phyloP scores from a whole-genome alignment of 352 stramenopile species.

The Phytophthora nicotianae region DNA sequence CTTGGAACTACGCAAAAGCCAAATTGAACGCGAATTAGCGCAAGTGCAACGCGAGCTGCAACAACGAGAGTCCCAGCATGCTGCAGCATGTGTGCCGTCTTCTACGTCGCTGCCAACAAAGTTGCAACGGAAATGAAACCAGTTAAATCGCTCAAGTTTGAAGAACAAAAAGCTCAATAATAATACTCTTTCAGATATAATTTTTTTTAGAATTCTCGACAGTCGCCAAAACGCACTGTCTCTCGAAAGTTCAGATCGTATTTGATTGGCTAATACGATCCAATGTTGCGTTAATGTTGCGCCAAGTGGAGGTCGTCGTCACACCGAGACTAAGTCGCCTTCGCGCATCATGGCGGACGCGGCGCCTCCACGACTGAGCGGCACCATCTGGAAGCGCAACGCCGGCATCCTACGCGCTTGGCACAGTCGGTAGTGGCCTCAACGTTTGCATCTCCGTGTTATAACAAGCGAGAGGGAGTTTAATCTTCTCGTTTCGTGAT shows the following conservation, averaged over 20 bases:
- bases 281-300: constrained; percentile 19
- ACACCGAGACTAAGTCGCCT: constrained; percentile 13
- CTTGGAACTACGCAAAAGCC: constrained; percentile 57
- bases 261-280: not conserved
- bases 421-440: constrained; percentile 45
- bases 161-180: no score
- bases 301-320: constrained; percentile 4
- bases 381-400: constrained; percentile 73
- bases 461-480: not conserved
- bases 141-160: no score
- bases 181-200: no score
- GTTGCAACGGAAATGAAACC: not conserved
- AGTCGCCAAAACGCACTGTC: not conserved
- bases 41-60: constrained; percentile 53
- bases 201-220: no score
- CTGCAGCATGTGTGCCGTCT: not conserved
- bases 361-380: constrained; percentile 37
- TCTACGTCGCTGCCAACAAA: not conserved
- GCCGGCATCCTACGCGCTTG: constrained; percentile 68
- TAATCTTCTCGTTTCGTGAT: constrained; percentile 1
- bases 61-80: constrained; percentile 29
- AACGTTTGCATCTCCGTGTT: not conserved
- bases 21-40: constrained; percentile 61
- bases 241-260: not conserved
- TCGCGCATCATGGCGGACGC: constrained; percentile 20